Conservation (phyloP, 352 stramenopile species). For the Phytophthora sp. region DNA sequence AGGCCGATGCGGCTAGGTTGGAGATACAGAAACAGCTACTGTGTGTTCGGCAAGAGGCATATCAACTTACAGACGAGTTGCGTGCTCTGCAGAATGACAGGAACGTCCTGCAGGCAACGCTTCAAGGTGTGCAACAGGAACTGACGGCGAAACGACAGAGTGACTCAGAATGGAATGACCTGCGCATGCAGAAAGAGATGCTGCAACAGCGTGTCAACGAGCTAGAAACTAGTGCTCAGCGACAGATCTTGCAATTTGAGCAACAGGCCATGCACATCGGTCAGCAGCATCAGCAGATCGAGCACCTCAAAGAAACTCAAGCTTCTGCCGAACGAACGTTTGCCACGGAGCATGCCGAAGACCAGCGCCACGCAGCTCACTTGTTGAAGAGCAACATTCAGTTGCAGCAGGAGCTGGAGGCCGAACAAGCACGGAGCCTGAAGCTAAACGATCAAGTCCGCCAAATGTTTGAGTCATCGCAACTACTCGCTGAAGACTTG, state of each 20-base stretch:
- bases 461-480: slow-evolving; percentile 16
- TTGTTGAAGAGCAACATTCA: slow-evolving; percentile 38
- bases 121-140: slow-evolving; percentile 17
- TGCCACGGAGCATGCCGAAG: slow-evolving; percentile 24
- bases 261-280: slow-evolving; percentile 27
- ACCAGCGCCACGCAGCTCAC: slow-evolving; percentile 31
- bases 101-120: not conserved
- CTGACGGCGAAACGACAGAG: slow-evolving; percentile 1
- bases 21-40: slow-evolving; percentile 21
- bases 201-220: slow-evolving; percentile 4
- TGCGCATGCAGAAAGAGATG: slow-evolving; percentile 4
- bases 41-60: not conserved
- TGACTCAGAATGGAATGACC: slow-evolving; percentile 6
- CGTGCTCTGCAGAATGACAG: slow-evolving; percentile 10
- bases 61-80: not conserved
- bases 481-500: slow-evolving; percentile 32
- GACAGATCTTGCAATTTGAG: slow-evolving; percentile 14
- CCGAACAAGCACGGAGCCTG: not conserved
- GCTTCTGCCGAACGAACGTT: not conserved
- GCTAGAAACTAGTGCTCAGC: slow-evolving; percentile 5
- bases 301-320: slow-evolving; percentile 19
- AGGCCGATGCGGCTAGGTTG: not conserved
- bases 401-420: slow-evolving; percentile 31
- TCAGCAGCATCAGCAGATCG: slow-evolving; percentile 37
- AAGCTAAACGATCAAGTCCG: not conserved